These are phyloP conservation scores for Amanita subjunquillea DNA, from an alignment of 768 basidiomycete species.

Conservation along the genomic window DNA sequence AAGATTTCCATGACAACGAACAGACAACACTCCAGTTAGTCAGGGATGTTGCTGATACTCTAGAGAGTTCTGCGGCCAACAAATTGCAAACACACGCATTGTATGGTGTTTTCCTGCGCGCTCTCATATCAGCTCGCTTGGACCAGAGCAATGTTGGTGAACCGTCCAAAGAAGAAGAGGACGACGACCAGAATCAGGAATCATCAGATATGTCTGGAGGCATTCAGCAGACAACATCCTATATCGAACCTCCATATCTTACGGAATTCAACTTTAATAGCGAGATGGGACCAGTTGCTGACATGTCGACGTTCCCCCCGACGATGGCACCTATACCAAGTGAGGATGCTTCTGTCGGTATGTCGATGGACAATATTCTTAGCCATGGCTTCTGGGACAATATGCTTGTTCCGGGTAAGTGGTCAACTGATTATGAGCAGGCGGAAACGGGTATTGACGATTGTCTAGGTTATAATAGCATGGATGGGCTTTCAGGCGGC, in stretches of 20 bases:
- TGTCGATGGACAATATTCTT: conserved; percentile 80
- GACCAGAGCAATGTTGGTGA: conserved; percentile 12
- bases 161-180: conserved; percentile 2
- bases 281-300: conserved; percentile 79
- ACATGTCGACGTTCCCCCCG: conserved; percentile 82
- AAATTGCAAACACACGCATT: conserved; percentile 82
- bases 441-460: neutral
- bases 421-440: neutral
- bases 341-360: conserved; percentile 29
- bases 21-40: conserved; percentile 60
- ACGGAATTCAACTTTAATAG: conserved; percentile 63
- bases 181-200: neutral
- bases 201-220: conserved; percentile 14
- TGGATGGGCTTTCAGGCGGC: conserved; percentile 78
- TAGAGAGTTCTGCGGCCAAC: conserved; percentile 72
- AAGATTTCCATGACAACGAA: conserved; percentile 64
- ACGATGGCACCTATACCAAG: conserved; percentile 56
- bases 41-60: conserved; percentile 72
- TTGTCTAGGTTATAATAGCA: conserved; percentile 59
- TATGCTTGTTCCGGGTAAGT: conserved; percentile 75
- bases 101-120: conserved; percentile 76
- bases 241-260: conserved; percentile 16
- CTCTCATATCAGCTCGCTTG: conserved; percentile 52
- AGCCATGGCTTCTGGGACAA: conserved; percentile 82
- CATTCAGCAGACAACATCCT: neutral